Percentiles rank a stretch among this genome's conserved stretches.
phyloP scores from a whole-genome alignment of 805 yeast genomes.

The Candida bentonensis region DNA sequence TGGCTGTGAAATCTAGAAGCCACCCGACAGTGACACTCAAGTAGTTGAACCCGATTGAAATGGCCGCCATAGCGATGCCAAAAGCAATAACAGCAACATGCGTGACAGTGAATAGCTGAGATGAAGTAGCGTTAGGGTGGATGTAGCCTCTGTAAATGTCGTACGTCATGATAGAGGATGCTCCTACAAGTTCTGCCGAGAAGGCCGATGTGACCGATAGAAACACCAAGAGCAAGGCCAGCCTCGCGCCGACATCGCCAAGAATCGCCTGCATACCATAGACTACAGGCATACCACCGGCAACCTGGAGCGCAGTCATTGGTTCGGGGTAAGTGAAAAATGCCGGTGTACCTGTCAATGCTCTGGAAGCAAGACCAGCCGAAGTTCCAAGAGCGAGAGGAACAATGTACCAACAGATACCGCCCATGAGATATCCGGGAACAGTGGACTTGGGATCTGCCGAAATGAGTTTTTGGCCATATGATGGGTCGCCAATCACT shows the following conservation, averaged over 20 bases:
- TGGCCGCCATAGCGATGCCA: conserved; percentile 26
- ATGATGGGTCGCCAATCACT: conserved; percentile 26
- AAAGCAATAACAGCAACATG: conserved; percentile 28
- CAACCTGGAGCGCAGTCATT: conserved; percentile 25
- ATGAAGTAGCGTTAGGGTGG: conserved; percentile 29
- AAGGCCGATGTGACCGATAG: conserved; percentile 30
- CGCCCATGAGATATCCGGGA: conserved; percentile 26
- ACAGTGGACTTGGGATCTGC: conserved; percentile 24
- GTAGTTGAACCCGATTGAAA: conserved; percentile 25
- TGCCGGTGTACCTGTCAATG: conserved; percentile 20
- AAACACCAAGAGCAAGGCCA: conserved; percentile 21
- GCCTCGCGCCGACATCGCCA: conserved; percentile 15
- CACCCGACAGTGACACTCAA: conserved; percentile 26
- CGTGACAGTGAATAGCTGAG: conserved; percentile 28
- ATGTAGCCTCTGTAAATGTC: conserved; percentile 33
- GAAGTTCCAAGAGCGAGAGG: conserved; percentile 26
- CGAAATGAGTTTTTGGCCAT: conserved; percentile 32
- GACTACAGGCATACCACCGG: conserved; percentile 26
- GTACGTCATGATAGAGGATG: conserved; percentile 29
- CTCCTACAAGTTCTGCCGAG: conserved; percentile 28
- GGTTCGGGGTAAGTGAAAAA: conserved; percentile 30
- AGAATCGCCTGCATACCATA: conserved; percentile 8
- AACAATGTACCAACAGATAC: conserved; percentile 24
- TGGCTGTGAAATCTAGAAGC: conserved; percentile 61
- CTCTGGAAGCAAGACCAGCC: conserved; percentile 26